Evolutionary conservation across 2,329 filamentous ascomycete species (phyloP).

Genomic region (Didymella exigua): DNA sequence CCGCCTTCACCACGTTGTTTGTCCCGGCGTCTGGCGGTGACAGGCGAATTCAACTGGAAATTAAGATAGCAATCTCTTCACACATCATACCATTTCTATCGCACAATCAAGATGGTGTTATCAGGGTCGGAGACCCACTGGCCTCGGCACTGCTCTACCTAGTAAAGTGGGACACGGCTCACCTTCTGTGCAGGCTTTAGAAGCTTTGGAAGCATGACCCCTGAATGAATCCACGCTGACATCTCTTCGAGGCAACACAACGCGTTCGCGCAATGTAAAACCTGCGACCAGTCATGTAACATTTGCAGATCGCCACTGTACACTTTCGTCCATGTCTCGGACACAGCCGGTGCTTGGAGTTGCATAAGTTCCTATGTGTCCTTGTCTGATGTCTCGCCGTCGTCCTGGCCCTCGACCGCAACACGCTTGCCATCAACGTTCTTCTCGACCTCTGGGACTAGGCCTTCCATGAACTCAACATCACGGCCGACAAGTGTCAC

Average conservation of each 20-base stretch:
- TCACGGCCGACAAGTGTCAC: conserved; percentile 86
- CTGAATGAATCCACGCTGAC: conserved; percentile 7
- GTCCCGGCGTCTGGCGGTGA: background rate
- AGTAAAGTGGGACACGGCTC: conserved; percentile 11
- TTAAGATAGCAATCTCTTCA: conserved; percentile 18
- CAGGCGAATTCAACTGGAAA: conserved; percentile 9
- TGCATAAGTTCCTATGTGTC: conserved; percentile 41
- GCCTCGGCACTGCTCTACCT: conserved; percentile 10
- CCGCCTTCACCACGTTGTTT: conserved; percentile 1
- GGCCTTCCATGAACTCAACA: conserved; percentile 74
- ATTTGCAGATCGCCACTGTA: conserved; percentile 17
- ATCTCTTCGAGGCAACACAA: background rate
- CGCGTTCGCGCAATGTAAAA: conserved; percentile 25
- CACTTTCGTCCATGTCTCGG: conserved; percentile 30
- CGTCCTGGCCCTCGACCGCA: conserved; percentile 67
- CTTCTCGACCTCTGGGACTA: conserved; percentile 77
- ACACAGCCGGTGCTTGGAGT: no score
- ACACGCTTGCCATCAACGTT: conserved; percentile 77
- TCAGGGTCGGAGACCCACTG: conserved; percentile 7
- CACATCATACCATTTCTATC: conserved; percentile 15
- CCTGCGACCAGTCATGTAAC: conserved; percentile 24
- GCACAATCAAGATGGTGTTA: conserved; percentile 16
- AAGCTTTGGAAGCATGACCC: conserved; percentile 31
- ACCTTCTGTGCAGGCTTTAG: conserved; percentile 33
- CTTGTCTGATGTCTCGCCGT: conserved; percentile 48